phyloP scores from a whole-genome alignment of 2,329 filamentous ascomycete species.

The Beauveria rudraprayagi region DNA sequence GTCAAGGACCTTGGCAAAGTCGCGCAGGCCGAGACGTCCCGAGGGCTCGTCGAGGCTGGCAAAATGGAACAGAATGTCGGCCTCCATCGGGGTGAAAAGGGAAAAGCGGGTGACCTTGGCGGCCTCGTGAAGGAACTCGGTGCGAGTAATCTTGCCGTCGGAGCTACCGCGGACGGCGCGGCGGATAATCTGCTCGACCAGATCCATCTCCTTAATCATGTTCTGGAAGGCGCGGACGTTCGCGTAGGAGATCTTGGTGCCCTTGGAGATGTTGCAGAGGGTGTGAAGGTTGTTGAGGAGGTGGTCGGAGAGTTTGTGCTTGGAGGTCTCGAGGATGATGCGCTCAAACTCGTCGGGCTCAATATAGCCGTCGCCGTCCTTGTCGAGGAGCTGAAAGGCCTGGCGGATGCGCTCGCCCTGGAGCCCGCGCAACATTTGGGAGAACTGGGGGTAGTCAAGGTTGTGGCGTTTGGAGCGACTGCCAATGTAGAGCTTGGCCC shows the following conservation, averaged over 20 bases:
- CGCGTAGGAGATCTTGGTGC: constrained; percentile 93
- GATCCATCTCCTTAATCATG: constrained; percentile 94
- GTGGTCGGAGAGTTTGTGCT: constrained; percentile 96
- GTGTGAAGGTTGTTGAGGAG: constrained; percentile 83
- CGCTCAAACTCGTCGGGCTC: constrained; percentile 92
- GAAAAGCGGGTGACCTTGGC: constrained; percentile 87
- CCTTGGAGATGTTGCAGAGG: constrained; percentile 86
- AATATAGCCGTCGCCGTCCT: constrained; percentile 88
- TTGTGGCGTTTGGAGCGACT: constrained; percentile 79
- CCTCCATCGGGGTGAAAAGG: constrained; percentile 96
- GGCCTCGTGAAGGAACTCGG: constrained; percentile 92
- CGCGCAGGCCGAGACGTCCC: constrained; percentile 68
- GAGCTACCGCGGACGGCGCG: constrained; percentile 74
- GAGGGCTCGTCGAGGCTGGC: constrained; percentile 86
- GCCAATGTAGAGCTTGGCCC: constrained; percentile 91
- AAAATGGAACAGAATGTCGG: constrained; percentile 97
- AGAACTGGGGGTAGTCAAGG: constrained; percentile 93
- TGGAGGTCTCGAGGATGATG: constrained; percentile 88
- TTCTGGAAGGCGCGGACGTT: constrained; percentile 98
- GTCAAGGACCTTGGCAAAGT: constrained; percentile 94
- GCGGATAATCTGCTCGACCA: constrained; percentile 87
- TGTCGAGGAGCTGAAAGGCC: constrained; percentile 87
- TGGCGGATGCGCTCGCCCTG: constrained; percentile 95
- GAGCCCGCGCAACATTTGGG: constrained; percentile 92
- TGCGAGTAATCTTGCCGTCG: constrained; percentile 88